These are phyloP conservation scores for Malus fusca DNA, from an alignment of 306 rosid genomes.

Conservation along the genomic window DNA sequence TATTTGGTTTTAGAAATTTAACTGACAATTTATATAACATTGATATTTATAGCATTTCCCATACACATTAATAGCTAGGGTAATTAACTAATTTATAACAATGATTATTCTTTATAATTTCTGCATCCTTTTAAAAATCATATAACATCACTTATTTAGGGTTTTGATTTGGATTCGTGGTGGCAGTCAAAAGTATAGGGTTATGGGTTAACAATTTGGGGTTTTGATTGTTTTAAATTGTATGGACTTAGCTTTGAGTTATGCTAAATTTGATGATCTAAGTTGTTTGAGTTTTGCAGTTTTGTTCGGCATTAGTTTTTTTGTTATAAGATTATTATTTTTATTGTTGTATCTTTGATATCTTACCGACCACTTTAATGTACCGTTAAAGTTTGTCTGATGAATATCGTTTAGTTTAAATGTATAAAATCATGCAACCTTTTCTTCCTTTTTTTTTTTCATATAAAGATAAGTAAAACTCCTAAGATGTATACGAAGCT, in stretches of 20 bases:
- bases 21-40: not conserved
- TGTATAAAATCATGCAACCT: no score
- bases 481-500: not conserved
- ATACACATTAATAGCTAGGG: not conserved
- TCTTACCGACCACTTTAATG: accelerated
- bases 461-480: not conserved
- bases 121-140: not conserved
- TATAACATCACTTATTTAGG: not conserved
- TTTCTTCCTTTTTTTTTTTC: not conserved
- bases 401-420: no score
- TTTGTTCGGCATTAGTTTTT: not conserved
- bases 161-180: not conserved
- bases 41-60: not conserved
- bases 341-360: no score
- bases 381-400: no score
- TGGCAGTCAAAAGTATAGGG: not conserved
- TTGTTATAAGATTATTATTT: no score
- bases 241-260: not conserved
- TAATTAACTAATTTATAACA: not conserved
- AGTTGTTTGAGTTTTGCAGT: not conserved
- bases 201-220: no score
- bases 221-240: no score
- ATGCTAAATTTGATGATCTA: no score
- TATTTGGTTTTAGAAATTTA: not conserved
- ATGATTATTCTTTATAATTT: not conserved